Conservation (phyloP, 495 filamentous ascomycete species). For the Elasticomyces elasticus region DNA sequence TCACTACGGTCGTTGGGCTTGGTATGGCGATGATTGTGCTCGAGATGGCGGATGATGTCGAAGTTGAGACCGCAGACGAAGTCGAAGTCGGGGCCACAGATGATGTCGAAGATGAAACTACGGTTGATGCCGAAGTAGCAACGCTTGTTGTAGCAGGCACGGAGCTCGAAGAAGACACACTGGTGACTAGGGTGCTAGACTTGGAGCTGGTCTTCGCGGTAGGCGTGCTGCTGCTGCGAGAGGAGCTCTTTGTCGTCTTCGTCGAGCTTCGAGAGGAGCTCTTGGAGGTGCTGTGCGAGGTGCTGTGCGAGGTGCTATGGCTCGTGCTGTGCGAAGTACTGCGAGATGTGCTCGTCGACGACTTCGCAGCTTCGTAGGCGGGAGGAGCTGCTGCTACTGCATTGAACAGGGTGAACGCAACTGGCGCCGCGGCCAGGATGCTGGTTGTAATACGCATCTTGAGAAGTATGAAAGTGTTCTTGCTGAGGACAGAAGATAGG, state of each 20-base stretch:
- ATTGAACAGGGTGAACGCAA: not conserved
- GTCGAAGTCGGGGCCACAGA: too few species aligned
- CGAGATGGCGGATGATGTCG: too few species aligned
- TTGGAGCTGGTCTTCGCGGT: not conserved
- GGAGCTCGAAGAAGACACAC: too few species aligned
- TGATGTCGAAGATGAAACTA: too few species aligned
- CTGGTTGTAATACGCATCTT: not conserved
- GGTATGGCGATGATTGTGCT: too few species aligned
- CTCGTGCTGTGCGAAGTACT: not conserved
- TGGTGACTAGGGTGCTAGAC: too few species aligned
- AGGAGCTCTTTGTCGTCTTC: not conserved
- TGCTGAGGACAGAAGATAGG: too few species aligned
- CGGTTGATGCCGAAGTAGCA: too few species aligned
- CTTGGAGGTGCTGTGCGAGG: not conserved
- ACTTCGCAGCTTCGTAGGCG: not conserved
- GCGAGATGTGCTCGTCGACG: not conserved
- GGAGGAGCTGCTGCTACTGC: not conserved
- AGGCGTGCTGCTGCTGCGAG: too few species aligned
- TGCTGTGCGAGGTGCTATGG: too few species aligned
- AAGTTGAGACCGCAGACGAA: too few species aligned
- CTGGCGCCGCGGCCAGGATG: not conserved
- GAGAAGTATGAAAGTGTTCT: not conserved
- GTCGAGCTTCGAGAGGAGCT: not conserved
- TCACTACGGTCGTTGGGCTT: constrained; percentile 31
- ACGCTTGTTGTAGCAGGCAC: too few species aligned